These are phyloP conservation scores for Beta vulgaris DNA, from an alignment of 148 eudicot genomes.

Conservation along the genomic window DNA sequence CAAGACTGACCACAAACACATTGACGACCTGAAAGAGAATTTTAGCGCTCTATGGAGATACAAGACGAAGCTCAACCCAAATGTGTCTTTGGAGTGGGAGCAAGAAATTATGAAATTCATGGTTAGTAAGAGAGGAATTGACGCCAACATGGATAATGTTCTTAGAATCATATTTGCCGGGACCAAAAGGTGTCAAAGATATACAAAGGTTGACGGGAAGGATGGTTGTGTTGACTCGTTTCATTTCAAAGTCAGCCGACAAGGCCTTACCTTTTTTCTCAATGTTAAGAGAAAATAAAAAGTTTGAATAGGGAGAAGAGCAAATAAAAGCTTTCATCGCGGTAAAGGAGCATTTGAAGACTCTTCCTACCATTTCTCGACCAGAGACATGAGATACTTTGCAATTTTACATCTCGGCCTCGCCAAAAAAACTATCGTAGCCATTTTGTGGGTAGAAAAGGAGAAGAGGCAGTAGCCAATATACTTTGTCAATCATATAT, in stretches of 20 bases:
- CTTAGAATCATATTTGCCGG: not conserved
- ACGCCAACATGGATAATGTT: not conserved
- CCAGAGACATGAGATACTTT: not conserved
- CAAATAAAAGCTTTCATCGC: not conserved
- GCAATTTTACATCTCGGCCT: not conserved
- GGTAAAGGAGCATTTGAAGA: not conserved
- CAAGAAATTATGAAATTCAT: not conserved
- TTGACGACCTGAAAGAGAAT: not conserved
- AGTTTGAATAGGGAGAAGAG: not conserved
- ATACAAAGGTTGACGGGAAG: no score
- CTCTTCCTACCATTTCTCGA: not conserved
- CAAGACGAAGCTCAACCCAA: conserved; percentile 1
- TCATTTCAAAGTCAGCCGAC: not conserved
- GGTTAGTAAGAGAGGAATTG: not conserved
- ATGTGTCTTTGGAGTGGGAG: not conserved
- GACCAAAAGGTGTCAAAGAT: no score
- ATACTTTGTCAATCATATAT: not conserved
- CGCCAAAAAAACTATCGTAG: not conserved
- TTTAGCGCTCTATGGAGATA: not conserved
- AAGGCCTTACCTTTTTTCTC: not conserved
- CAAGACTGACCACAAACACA: not conserved
- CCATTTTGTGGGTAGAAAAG: not conserved
- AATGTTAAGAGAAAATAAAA: not conserved
- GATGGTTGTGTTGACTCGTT: no score
- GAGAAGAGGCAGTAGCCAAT: not conserved